phyloP scores from a whole-genome alignment of 805 yeast species.

The Cyberlindnera suaveolens region DNA sequence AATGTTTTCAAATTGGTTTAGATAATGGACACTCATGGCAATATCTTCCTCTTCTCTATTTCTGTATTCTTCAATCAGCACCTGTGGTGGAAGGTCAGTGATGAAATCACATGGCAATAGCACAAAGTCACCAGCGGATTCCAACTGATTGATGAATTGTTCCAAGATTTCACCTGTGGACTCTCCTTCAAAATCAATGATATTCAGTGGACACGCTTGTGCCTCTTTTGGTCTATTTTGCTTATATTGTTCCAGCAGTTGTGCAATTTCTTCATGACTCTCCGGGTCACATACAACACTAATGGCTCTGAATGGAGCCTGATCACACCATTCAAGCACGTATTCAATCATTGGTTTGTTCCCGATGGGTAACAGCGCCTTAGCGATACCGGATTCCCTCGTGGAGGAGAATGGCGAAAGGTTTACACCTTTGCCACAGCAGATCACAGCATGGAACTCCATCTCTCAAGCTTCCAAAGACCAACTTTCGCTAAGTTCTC shows the following conservation, averaged over 20 bases:
- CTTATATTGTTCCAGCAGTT: slow-evolving; percentile 44
- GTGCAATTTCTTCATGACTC: slow-evolving; percentile 39
- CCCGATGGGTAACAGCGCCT: slow-evolving; percentile 86
- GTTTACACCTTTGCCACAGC: slow-evolving; percentile 79
- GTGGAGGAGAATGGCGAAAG: slow-evolving; percentile 66
- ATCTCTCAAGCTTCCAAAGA: slow-evolving; percentile 28
- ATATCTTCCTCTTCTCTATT: slow-evolving; percentile 60
- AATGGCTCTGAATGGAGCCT: slow-evolving; percentile 68
- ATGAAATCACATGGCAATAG: slow-evolving; percentile 90
- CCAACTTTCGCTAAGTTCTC: too few relatives aligned
- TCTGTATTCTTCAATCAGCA: slow-evolving; percentile 76
- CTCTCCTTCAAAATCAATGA: slow-evolving; percentile 39
- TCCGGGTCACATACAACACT: slow-evolving; percentile 54
- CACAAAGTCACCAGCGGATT: slow-evolving; percentile 48
- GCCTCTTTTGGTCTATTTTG: slow-evolving; percentile 30
- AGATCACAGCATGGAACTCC: slow-evolving; percentile 89
- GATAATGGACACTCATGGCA: slow-evolving; percentile 73
- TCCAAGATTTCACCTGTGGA: slow-evolving; percentile 60
- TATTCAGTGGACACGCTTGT: slow-evolving; percentile 31
- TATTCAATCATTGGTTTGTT: slow-evolving; percentile 84
- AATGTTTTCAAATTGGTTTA: slow-evolving; percentile 65
- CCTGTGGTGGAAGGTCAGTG: slow-evolving; percentile 88
- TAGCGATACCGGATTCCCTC: slow-evolving; percentile 61
- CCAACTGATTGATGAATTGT: slow-evolving; percentile 36
- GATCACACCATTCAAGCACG: slow-evolving; percentile 89